Evolutionary conservation across 1,139 yeast species (phyloP).

Genomic region (Ashbya aceris): DNA sequence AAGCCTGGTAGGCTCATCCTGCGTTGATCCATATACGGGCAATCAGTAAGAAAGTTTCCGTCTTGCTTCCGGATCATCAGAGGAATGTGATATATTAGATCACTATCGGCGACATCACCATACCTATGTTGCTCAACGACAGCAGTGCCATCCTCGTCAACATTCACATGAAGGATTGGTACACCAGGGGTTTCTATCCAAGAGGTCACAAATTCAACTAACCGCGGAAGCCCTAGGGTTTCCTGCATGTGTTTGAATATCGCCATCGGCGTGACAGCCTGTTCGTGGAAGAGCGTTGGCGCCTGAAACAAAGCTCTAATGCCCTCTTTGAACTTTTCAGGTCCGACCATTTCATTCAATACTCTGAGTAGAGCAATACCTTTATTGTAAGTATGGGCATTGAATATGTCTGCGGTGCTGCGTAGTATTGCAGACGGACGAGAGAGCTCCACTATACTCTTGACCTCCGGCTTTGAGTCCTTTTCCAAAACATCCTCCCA

Average conservation of each 20-base stretch:
- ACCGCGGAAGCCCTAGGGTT: constrained; percentile 27
- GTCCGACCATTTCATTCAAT: constrained; percentile 40
- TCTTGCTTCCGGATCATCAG: constrained; percentile 18
- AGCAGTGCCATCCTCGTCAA: constrained; percentile 29
- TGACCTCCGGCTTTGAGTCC: constrained; percentile 34
- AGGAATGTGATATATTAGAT: constrained; percentile 38
- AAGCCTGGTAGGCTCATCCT: not conserved
- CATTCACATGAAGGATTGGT: constrained; percentile 42
- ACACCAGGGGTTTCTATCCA: constrained; percentile 54
- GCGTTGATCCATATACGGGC: not conserved
- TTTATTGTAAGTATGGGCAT: constrained; percentile 50
- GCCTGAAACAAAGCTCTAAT: constrained; percentile 37
- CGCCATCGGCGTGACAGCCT: constrained; percentile 44
- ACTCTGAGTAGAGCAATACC: constrained; percentile 54
- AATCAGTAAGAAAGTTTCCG: not conserved
- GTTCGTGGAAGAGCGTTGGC: constrained; percentile 23
- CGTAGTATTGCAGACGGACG: constrained; percentile 20
- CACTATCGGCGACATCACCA: constrained; percentile 20
- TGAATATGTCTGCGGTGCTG: constrained; percentile 38
- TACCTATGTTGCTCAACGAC: constrained; percentile 45
- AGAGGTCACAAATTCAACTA: constrained; percentile 41
- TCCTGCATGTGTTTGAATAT: constrained; percentile 39
- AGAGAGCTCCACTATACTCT: constrained; percentile 20
- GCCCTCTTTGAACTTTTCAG: constrained; percentile 31
- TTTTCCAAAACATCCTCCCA: constrained; percentile 34